Conservation (phyloP, 2,329 filamentous ascomycete genomes). For the Chrysoporthe cubensis region DNA sequence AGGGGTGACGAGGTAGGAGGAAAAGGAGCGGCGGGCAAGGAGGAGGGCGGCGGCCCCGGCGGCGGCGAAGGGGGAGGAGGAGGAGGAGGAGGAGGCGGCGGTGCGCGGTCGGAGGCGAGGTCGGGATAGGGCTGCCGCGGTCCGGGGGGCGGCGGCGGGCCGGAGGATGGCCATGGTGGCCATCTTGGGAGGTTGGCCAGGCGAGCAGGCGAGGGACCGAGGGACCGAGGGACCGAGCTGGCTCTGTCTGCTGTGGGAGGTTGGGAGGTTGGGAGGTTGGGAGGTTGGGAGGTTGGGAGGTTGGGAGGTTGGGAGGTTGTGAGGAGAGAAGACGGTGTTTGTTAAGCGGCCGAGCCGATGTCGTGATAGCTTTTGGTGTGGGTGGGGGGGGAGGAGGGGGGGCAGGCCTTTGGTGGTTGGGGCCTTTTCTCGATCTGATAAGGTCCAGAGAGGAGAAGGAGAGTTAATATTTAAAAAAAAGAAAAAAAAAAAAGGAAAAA, state of each 20-base stretch:
- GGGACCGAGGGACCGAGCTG: no score
- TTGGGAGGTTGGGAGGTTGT: background rate
- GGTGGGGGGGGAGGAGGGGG: no score
- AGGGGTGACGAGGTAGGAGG: slow-evolving; percentile 86
- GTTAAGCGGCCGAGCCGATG: slow-evolving; percentile 10
- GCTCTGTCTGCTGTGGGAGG: no score
- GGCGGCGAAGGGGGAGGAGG: slow-evolving; percentile 27
- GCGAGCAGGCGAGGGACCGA: no score
- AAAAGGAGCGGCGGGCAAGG: slow-evolving; percentile 50
- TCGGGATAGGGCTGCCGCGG: slow-evolving; percentile 10
- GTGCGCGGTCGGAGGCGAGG: slow-evolving; percentile 36
- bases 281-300: no score
- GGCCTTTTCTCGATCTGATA: no score
- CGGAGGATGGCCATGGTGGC: slow-evolving; percentile 47
- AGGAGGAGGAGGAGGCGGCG: background rate
- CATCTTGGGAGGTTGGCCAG: slow-evolving; percentile 40
- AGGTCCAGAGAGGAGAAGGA: background rate
- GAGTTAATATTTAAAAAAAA: background rate
- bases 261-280: background rate
- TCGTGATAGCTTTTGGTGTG: slow-evolving; percentile 12
- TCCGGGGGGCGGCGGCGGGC: slow-evolving; percentile 43
- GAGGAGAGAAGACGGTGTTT: background rate
- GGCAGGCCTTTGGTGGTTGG: no score
- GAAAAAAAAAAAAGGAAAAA: background rate
- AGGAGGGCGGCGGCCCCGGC: slow-evolving; percentile 19